phyloP scores from a whole-genome alignment of 345 rosid species.

The Microcos paniculata region DNA sequence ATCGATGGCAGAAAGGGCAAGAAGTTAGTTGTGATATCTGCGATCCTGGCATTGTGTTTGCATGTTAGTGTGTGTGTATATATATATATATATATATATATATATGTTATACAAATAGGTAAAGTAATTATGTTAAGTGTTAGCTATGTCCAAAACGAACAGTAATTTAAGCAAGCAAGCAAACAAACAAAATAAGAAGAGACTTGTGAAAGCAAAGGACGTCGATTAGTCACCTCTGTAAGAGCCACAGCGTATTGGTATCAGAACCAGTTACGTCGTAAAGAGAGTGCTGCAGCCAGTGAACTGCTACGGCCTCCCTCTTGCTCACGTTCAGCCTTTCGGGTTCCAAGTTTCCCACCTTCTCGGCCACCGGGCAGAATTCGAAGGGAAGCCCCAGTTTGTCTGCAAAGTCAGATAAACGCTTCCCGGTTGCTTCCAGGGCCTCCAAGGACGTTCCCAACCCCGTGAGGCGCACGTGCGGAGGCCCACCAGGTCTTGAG shows the following conservation, averaged over 20 bases:
- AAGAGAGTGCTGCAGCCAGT: conserved; percentile 97
- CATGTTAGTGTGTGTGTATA: background rate
- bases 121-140: background rate
- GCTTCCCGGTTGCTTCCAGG: conserved; percentile 88
- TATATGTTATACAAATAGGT: too few relatives aligned
- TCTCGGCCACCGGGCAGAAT: conserved; percentile 80
- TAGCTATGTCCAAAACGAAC: background rate
- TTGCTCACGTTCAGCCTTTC: conserved; percentile 73
- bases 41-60: background rate
- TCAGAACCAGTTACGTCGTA: conserved; percentile 98
- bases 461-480: conserved; percentile 90
- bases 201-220: background rate
- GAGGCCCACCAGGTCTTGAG: conserved; percentile 91
- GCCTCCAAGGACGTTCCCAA: conserved; percentile 89
- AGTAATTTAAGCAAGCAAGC: background rate
- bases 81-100: too few relatives aligned
- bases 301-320: conserved; percentile 95
- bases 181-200: background rate
- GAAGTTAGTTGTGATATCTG: background rate
- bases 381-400: conserved; percentile 89
- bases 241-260: conserved; percentile 72
- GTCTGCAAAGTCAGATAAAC: conserved; percentile 85
- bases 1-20: background rate
- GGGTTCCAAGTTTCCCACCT: conserved; percentile 79
- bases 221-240: conserved; percentile 65